Conservation (phyloP, 208 protist species). For the Crithidia thermophila region DNA sequence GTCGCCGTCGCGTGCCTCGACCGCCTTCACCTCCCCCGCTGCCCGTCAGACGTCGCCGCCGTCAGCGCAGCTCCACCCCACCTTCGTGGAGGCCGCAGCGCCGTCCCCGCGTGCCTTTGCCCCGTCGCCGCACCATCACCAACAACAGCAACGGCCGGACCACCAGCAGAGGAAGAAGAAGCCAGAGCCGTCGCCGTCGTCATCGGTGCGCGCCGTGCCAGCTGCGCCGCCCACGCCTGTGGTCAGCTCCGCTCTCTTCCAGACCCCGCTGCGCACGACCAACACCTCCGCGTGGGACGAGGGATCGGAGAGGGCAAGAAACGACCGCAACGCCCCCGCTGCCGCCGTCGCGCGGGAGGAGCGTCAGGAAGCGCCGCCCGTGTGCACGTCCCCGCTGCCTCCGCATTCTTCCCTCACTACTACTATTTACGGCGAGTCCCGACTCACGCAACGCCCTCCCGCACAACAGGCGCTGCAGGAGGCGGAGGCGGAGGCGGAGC, state of each 20-base stretch:
- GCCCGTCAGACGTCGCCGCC: slow-evolving; percentile 7
- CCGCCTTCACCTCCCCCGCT: slow-evolving; percentile 20
- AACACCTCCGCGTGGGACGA: background rate
- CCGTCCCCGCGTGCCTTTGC: too few species aligned
- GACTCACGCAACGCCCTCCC: too few species aligned
- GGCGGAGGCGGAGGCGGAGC: slow-evolving; percentile 5
- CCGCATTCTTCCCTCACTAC: too few species aligned
- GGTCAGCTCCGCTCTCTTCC: slow-evolving; percentile 5
- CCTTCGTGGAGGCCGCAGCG: too few species aligned
- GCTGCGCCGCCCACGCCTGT: background rate
- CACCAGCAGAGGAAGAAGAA: background rate
- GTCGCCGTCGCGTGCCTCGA: slow-evolving; percentile 2
- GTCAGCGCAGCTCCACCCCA: background rate
- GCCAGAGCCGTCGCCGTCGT: background rate
- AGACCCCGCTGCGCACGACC: background rate
- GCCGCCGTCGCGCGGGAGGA: too few species aligned
- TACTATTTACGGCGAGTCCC: too few species aligned
- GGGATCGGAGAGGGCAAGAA: background rate
- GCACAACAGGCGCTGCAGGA: too few species aligned
- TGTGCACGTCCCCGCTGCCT: too few species aligned
- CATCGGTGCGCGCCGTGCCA: background rate
- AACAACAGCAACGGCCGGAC: background rate
- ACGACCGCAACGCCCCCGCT: too few species aligned
- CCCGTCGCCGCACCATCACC: too few species aligned
- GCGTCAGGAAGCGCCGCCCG: too few species aligned